A percentile compares a stretch with the other conserved stretches of the same genome.
Evolutionary conservation across 495 filamentous ascomycete genomes (phyloP).

Genomic region (Eremomyces bilateralis): DNA sequence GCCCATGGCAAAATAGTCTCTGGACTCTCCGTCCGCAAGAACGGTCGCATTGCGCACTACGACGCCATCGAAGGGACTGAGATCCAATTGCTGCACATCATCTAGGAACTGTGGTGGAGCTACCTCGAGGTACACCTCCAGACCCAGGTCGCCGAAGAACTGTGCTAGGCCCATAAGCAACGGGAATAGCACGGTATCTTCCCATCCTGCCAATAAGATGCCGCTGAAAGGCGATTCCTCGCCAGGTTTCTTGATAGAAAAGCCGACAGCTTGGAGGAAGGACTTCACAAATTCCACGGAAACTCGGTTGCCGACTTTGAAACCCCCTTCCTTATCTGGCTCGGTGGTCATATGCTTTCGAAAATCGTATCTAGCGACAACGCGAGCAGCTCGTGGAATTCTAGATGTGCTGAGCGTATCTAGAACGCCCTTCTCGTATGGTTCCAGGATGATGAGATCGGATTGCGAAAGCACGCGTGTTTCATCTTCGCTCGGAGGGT

Average conservation of each 20-base stretch:
- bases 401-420: conserved; percentile 16
- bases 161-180: conserved; percentile 21
- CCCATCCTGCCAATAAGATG: conserved; percentile 29
- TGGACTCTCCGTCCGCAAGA: conserved; percentile 16
- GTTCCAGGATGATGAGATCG: conserved; percentile 28
- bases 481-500: conserved; percentile 18
- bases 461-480: conserved; percentile 21
- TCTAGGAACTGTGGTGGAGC: conserved; percentile 26
- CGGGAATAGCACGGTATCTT: conserved; percentile 15
- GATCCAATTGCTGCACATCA: conserved; percentile 16
- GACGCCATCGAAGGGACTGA: conserved; percentile 15
- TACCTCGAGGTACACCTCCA: conserved; percentile 30
- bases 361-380: conserved; percentile 26
- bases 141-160: conserved; percentile 18
- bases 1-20: conserved; percentile 22
- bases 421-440: conserved; percentile 21
- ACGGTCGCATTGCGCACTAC: conserved; percentile 21
- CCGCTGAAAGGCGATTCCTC: conserved; percentile 19
- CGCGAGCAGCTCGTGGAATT: conserved; percentile 11
- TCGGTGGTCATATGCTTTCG: conserved; percentile 13
- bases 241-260: conserved; percentile 5
- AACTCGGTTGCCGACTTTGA: too few species aligned
- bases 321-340: conserved; percentile 14
- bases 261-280: conserved; percentile 15
- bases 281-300: conserved; percentile 14